phyloP scores from a whole-genome alignment of 2,329 filamentous ascomycete genomes.

The Xylariaceae sp. region DNA sequence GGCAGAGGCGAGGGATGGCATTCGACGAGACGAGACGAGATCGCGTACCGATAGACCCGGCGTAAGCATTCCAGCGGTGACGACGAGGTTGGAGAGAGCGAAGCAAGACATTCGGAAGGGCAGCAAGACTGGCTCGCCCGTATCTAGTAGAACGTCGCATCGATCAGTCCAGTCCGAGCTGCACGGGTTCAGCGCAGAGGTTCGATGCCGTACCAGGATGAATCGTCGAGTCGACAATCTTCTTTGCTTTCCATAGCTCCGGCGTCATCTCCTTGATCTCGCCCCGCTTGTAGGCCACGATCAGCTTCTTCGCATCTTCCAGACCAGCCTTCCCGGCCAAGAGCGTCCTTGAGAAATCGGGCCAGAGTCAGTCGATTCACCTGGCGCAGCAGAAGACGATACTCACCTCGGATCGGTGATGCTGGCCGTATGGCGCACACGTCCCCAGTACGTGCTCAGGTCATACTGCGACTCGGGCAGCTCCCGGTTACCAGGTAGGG shows the following conservation, averaged over 20 bases:
- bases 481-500: conserved; percentile 65
- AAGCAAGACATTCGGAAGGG: conserved; percentile 98
- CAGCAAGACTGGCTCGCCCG: conserved; percentile 82
- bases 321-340: conserved; percentile 73
- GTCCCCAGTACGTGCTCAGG: conserved; percentile 87
- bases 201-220: conserved; percentile 67
- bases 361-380: conserved; percentile 15
- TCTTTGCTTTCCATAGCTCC: conserved; percentile 92
- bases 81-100: conserved; percentile 86
- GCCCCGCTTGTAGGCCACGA: conserved; percentile 83
- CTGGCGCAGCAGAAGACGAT: conserved; percentile 18
- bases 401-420: conserved; percentile 93
- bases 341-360: conserved; percentile 61
- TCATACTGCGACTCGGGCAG: conserved; percentile 90
- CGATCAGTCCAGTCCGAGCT: conserved; percentile 13
- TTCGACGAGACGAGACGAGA: background rate
- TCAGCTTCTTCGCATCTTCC: conserved; percentile 76
- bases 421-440: conserved; percentile 81
- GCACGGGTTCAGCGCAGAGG: background rate
- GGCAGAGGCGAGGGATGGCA: background rate
- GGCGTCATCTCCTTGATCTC: conserved; percentile 75
- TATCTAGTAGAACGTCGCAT: conserved; percentile 54
- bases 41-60: conserved; percentile 66
- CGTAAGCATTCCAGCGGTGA: conserved; percentile 95
- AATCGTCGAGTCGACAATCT: conserved; percentile 91